Evolutionary conservation across 176 grass and related monocot species (phyloP).

Genomic region (Oryza brachyantha): DNA sequence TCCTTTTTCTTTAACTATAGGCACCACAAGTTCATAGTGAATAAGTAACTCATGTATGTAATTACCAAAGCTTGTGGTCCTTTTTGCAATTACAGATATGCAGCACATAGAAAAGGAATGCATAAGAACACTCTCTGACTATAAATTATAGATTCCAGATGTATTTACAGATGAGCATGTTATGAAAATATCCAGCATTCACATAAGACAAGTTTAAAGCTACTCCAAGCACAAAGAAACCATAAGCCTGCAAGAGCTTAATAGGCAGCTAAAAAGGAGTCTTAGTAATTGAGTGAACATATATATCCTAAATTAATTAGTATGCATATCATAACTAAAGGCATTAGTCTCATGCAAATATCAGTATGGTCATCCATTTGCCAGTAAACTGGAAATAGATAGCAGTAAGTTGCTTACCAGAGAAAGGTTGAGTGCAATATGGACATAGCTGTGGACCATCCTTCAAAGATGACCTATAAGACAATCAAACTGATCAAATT

Average conservation of each 20-base stretch:
- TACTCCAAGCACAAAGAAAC: neutral
- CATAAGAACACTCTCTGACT: neutral
- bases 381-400: neutral
- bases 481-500: constrained; percentile 25
- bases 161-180: neutral
- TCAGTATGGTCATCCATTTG: neutral
- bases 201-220: neutral
- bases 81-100: neutral
- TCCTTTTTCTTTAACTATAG: neutral
- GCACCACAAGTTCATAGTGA: neutral
- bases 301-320: neutral
- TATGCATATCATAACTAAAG: neutral
- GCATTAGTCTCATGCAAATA: neutral
- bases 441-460: constrained; percentile 83
- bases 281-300: neutral
- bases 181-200: neutral
- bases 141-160: constrained; percentile 7
- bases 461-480: constrained; percentile 74
- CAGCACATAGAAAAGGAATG: neutral
- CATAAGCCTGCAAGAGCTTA: neutral
- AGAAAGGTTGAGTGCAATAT: constrained; percentile 93
- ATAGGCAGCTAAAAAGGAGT: neutral
- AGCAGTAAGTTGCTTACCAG: constrained; percentile 41
- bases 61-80: neutral
- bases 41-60: neutral